phyloP scores from a whole-genome alignment of 2,329 filamentous ascomycete genomes.

The Beauveria bassiana region DNA sequence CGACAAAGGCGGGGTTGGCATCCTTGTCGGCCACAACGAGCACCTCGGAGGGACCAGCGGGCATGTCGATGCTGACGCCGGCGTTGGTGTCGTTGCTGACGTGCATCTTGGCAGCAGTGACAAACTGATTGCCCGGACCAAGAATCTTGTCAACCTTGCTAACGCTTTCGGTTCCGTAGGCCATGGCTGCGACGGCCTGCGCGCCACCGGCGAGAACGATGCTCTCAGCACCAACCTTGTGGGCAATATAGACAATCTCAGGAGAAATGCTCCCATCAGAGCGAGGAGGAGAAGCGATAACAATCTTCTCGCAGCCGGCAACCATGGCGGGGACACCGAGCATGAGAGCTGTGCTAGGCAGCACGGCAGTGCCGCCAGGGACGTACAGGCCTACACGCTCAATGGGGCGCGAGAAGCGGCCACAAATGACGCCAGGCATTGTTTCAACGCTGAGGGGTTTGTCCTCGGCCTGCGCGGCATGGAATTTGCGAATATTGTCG shows the following conservation, averaged over 20 bases:
- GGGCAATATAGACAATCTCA: constrained; percentile 93
- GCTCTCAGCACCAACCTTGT: constrained; percentile 92
- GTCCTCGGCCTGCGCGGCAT: constrained; percentile 80
- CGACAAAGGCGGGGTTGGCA: constrained; percentile 89
- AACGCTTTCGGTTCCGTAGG: constrained; percentile 90
- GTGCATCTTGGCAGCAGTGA: constrained; percentile 97
- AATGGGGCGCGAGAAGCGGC: constrained; percentile 84
- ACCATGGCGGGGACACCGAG: constrained; percentile 96
- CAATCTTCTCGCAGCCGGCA: constrained; percentile 89
- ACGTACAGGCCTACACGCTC: constrained; percentile 96
- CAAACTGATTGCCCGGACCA: constrained; percentile 95
- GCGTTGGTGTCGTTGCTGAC: constrained; percentile 96
- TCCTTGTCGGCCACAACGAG: constrained; percentile 88
- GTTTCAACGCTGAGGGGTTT: constrained; percentile 83
- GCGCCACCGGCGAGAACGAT: constrained; percentile 94
- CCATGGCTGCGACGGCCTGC: constrained; percentile 92
- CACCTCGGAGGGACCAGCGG: constrained; percentile 91
- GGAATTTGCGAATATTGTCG: constrained; percentile 91
- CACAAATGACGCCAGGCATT: constrained; percentile 95
- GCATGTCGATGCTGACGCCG: constrained; percentile 96
- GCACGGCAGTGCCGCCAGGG: constrained; percentile 91
- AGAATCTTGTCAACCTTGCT: constrained; percentile 98
- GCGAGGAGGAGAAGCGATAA: constrained; percentile 85
- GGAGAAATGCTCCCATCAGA: constrained; percentile 86
- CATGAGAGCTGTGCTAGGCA: constrained; percentile 96